Evolutionary conservation across 139 green algal genomes (phyloP), one percentile per base, ranked within the genome.

Genomic region (Tetraselmis chui): DNA sequence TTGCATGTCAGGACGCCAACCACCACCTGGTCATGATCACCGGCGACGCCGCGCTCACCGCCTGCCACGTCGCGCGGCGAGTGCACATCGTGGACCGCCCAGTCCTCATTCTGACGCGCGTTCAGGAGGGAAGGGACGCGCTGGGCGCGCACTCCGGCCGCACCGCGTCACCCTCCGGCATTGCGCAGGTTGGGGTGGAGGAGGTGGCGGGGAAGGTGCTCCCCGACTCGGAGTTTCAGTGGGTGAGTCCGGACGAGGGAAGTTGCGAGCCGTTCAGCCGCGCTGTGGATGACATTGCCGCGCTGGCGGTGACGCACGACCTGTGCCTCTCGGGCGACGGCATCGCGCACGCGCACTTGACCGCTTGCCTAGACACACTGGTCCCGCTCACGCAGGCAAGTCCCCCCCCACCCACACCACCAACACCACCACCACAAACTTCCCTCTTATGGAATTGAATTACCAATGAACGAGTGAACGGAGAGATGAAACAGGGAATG

Each of bases 1-100:
- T n/a, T n/a, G n/a, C n/a, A n/a, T n/a, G n/a, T 18, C 45, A 67
- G 84, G 30, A 81, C 1, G 78, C 87, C 29, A 91, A 83, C 30
- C 95, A 98, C 86, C 91, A 97, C 86, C 89, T 98, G 78, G 88
- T 98, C 25, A 97, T 97, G 94, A 98, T 98, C 88, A 98, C 95
- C 2, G 95, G 94, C 22, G 94, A 98, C 75, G 92, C 94, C 23
- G 88, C 95, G 2, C 89, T 98, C 28, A 98, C 96, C 1, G 94
- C 94, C 1, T 97, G 93, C 87, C 92, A 95, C 83, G 91, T 90
- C 24, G 94, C 93, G 2, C 74, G 81, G 31, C 29, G 29, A 22
- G 92, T 99, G 78, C 93, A 98, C 88, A 98, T 99, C 32, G 88
- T 97, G 27, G 93, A 92, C 30, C 87, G 94, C 25, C 89, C 90